These are phyloP conservation scores for Paspalum notatum DNA, from an alignment of 176 grass and related monocot genomes.

Conservation along the genomic window DNA sequence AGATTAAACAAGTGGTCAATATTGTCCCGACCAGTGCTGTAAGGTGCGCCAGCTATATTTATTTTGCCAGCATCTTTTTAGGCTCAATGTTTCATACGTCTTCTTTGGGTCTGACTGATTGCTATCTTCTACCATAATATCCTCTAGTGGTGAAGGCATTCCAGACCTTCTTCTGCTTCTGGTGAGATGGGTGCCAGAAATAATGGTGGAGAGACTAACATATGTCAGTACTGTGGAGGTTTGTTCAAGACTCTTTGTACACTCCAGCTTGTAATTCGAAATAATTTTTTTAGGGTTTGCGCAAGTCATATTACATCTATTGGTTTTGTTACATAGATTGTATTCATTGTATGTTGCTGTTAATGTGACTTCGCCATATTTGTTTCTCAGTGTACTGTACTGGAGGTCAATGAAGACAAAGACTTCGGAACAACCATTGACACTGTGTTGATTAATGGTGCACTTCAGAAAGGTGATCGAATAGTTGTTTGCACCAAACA, in stretches of 20 bases:
- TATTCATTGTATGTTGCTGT: not conserved
- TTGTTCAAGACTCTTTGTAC: not conserved
- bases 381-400: conserved; percentile 61
- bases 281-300: not conserved
- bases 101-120: not conserved
- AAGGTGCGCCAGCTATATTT: conserved; percentile 29
- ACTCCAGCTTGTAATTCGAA: not conserved
- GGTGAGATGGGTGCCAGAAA: conserved; percentile 69
- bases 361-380: not conserved
- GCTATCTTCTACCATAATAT: conserved; percentile 23
- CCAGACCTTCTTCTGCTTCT: conserved; percentile 69
- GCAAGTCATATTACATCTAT: not conserved
- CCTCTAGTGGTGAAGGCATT: conserved; percentile 68
- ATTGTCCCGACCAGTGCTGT: conserved; percentile 77
- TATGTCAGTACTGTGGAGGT: conserved; percentile 28
- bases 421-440: conserved; percentile 66
- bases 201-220: conserved; percentile 66
- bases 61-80: not conserved
- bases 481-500: conserved; percentile 75
- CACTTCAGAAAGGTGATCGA: conserved; percentile 71
- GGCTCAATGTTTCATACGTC: not conserved
- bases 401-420: conserved; percentile 76
- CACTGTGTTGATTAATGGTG: conserved; percentile 71
- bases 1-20: conserved; percentile 60
- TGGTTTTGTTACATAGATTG: not conserved